A percentile compares a stretch with the other conserved stretches of the same genome.
phyloP scores from a whole-genome alignment of 2,329 filamentous ascomycete genomes.

The Paecilomyces niveus region DNA sequence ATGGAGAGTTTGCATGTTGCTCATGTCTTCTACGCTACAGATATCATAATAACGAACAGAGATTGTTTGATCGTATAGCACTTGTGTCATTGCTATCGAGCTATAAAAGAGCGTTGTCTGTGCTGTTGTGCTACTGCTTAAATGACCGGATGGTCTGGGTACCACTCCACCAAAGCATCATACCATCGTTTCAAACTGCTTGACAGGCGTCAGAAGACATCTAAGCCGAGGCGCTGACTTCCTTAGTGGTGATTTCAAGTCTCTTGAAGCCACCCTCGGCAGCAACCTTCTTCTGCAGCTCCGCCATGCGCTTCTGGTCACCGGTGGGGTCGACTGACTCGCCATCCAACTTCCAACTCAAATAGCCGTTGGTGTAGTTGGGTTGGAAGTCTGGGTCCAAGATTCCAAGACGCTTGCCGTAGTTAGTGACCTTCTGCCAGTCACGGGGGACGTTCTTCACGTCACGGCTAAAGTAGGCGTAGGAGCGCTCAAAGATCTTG shows the following conservation, averaged over 20 bases:
- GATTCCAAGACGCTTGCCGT: slow-evolving; percentile 66
- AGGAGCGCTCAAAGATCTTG: slow-evolving; percentile 75
- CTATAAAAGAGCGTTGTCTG: not conserved
- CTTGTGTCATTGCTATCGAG: not conserved
- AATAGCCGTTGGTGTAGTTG: slow-evolving; percentile 68
- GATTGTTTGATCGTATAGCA: not conserved
- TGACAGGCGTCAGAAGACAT: not conserved
- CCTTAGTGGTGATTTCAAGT: slow-evolving; percentile 15
- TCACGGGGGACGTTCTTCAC: slow-evolving; percentile 68
- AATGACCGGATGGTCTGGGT: not conserved
- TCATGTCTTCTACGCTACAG: too few relatives aligned
- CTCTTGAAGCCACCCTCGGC: slow-evolving; percentile 53
- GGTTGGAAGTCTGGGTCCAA: slow-evolving; percentile 56
- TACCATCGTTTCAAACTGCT: not conserved
- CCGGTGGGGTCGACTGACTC: slow-evolving; percentile 62
- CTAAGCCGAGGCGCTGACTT: not conserved
- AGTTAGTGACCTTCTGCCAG: slow-evolving; percentile 70
- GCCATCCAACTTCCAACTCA: slow-evolving; percentile 57
- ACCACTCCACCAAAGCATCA: not conserved
- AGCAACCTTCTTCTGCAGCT: slow-evolving; percentile 61
- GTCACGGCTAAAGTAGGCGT: slow-evolving; percentile 67
- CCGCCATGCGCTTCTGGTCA: slow-evolving; percentile 68
- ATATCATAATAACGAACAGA: too few relatives aligned
- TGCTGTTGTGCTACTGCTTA: not conserved
- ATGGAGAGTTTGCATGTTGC: too few relatives aligned